A percentile compares a stretch with the other conserved stretches of the same genome.
Evolutionary conservation across 208 protist species (phyloP).

Genomic region (Trypanosoma mega): DNA sequence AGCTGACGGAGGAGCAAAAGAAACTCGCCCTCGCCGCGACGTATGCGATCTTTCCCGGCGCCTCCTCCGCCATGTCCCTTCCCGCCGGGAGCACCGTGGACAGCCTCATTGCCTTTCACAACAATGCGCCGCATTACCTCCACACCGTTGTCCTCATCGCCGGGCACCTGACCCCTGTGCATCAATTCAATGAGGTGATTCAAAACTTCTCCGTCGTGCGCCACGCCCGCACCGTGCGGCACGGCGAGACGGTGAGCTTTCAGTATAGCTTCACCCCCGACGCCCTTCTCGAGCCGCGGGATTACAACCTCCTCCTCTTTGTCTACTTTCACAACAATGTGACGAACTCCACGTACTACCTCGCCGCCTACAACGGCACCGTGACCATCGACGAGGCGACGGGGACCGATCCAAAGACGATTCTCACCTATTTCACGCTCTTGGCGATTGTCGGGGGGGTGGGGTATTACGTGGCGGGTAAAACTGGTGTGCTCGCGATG

Average conservation of each 20-base stretch:
- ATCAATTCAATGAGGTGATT: slow-evolving; percentile 40
- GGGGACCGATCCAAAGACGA: slow-evolving; percentile 74
- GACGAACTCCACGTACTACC: slow-evolving; percentile 68
- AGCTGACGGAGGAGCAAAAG: not conserved
- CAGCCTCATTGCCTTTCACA: slow-evolving; percentile 66
- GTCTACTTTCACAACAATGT: slow-evolving; percentile 67
- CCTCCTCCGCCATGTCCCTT: slow-evolving; percentile 36
- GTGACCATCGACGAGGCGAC: slow-evolving; percentile 64
- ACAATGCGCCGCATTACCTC: slow-evolving; percentile 34
- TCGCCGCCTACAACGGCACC: slow-evolving; percentile 72
- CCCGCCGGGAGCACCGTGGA: slow-evolving; percentile 45
- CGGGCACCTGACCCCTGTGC: slow-evolving; percentile 50
- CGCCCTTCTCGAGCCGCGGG: slow-evolving; percentile 59
- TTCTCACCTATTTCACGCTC: slow-evolving; percentile 84
- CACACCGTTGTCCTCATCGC: slow-evolving; percentile 59
- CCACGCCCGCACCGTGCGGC: slow-evolving; percentile 61
- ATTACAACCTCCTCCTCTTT: slow-evolving; percentile 83
- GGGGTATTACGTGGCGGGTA: slow-evolving; percentile 46
- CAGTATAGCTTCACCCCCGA: slow-evolving; percentile 82
- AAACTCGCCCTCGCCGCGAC: slow-evolving; percentile 3
- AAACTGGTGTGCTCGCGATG: slow-evolving; percentile 52
- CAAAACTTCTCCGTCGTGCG: slow-evolving; percentile 91
- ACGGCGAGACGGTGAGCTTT: slow-evolving; percentile 67
- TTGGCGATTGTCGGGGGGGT: slow-evolving; percentile 51
- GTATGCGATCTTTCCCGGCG: slow-evolving; percentile 63